Base-by-base conservation (phyloP, 2,329 filamentous ascomycete genomes). In the Alternaria infectoria region DNA sequence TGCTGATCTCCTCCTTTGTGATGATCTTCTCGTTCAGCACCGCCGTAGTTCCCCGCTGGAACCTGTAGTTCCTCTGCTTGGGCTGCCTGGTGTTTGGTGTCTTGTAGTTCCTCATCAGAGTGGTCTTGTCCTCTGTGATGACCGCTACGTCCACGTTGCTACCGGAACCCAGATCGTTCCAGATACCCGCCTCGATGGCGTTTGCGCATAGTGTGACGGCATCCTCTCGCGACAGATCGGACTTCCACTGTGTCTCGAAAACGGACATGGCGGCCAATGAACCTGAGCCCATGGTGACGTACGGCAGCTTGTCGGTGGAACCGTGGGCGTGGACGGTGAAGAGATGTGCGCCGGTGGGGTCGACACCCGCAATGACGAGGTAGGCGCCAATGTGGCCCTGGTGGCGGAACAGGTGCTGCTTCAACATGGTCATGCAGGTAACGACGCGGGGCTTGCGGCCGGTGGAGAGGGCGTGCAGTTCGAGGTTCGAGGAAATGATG, bases 261-360 rank as follows among this genome's bases (percentile, higher is more conserved):
- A 99, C 92, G 30, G 92, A 93, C 96, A 99, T 99, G 79, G 96
- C 96, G 26, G 96, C 96, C 71, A 99, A 86, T 51, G 93, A 97
- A 69, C 96, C 96, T 23, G 92, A 97, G 58, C 96, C 96, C 96
- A 99, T 99, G 69, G 96, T 99, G 71, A 99, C 96, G 81, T 99
- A 99, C 54, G 96, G 96, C 52, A 99, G 90, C 86, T 98, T 99
- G 85, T 99, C 96, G 66, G 96, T 99, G 76, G 91, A 96, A 70
- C 96, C 96, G 86, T 99, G 96, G 64, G 96, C 96, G 83, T 99
- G 96, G 46, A 99, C 96, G 69, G 96, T 99, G 86, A 97, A 99
- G 66, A 99, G 90, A 76, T 97, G 93, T 49, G 91, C 89, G 75
- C 96, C 96, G 1, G 96, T 99, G 32, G 96, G 95, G 80, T 99